Conservation (phyloP, 2,329 filamentous ascomycete genomes). For the Tolypocladium sp. region DNA sequence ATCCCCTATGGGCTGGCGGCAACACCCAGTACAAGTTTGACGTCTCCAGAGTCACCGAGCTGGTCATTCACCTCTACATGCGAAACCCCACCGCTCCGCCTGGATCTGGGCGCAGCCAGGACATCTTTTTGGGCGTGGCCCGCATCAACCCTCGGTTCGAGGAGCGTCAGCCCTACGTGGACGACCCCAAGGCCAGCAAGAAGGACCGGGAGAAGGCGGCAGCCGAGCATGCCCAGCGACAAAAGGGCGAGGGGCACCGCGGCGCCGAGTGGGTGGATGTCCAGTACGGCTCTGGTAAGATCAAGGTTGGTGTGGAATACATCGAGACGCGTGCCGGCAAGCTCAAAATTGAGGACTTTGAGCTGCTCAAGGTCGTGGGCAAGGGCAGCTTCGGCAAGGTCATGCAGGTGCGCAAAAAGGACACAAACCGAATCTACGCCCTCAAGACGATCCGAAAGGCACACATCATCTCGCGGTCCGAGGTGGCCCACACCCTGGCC, state of each 20-base stretch:
- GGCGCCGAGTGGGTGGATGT: slow-evolving; percentile 87
- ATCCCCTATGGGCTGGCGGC: slow-evolving; percentile 90
- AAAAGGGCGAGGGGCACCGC: slow-evolving; percentile 43
- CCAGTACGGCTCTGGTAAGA: slow-evolving; percentile 77
- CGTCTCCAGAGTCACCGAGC: slow-evolving; percentile 86
- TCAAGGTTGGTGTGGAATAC: slow-evolving; percentile 90
- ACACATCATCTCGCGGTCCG: slow-evolving; percentile 96
- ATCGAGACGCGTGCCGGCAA: slow-evolving; percentile 86
- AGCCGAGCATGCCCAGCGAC: slow-evolving; percentile 52
- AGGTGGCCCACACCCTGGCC: slow-evolving; percentile 92
- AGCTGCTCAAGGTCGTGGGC: slow-evolving; percentile 92
- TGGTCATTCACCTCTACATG: slow-evolving; percentile 87
- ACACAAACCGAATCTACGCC: slow-evolving; percentile 95
- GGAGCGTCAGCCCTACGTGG: slow-evolving; percentile 59
- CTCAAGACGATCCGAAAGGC: slow-evolving; percentile 99
- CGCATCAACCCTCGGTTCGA: slow-evolving; percentile 91
- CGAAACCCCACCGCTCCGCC: slow-evolving; percentile 81
- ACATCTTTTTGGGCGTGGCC: slow-evolving; percentile 90
- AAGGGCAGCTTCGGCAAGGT: slow-evolving; percentile 99
- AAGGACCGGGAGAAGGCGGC: slow-evolving; percentile 76
- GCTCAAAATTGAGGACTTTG: slow-evolving; percentile 93
- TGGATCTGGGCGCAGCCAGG: slow-evolving; percentile 83
- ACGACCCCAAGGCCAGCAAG: slow-evolving; percentile 77
- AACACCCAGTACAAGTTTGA: slow-evolving; percentile 99
- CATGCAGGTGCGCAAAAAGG: slow-evolving; percentile 98